These are phyloP conservation scores for Lepraria neglecta DNA, from an alignment of 495 filamentous ascomycete genomes.

Conservation along the genomic window DNA sequence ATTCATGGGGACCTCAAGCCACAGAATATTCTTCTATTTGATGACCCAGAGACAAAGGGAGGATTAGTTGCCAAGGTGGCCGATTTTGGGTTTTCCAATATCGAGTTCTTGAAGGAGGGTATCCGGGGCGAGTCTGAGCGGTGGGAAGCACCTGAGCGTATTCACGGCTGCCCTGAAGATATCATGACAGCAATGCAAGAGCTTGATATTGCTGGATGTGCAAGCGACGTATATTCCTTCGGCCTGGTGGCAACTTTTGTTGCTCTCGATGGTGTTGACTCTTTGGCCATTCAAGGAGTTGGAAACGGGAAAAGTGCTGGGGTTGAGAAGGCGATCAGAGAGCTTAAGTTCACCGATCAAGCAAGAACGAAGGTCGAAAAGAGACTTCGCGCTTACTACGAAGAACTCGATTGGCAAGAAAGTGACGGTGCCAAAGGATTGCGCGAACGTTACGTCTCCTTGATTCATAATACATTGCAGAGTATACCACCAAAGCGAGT, in stretches of 20 bases:
- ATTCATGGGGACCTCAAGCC: constrained; percentile 3
- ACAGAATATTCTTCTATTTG: constrained; percentile 5
- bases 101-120: constrained; percentile 3
- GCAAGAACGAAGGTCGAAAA: constrained; percentile 4
- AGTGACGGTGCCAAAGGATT: background rate
- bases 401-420: background rate
- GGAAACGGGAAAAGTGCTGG: constrained; percentile 1
- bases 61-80: constrained; percentile 5
- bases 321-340: constrained; percentile 1
- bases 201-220: constrained; percentile 2
- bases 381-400: constrained; percentile 3
- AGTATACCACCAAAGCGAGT: constrained; percentile 5
- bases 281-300: background rate
- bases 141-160: constrained; percentile 4
- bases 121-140: constrained; percentile 3
- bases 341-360: constrained; percentile 3
- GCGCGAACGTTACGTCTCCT: background rate
- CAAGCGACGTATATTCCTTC: constrained; percentile 4
- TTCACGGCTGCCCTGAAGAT: constrained; percentile 1
- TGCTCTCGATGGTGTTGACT: constrained; percentile 5
- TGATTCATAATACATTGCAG: constrained; percentile 3
- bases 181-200: constrained; percentile 5
- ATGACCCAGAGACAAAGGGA: constrained; percentile 3
- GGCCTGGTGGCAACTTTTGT: background rate
- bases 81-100: constrained; percentile 7